Percentiles rank a stretch among this genome's conserved stretches.
These are phyloP conservation scores for Chrysanthemum makinoi DNA, from an alignment of 129 eudicot genomes.

Conservation along the genomic window DNA sequence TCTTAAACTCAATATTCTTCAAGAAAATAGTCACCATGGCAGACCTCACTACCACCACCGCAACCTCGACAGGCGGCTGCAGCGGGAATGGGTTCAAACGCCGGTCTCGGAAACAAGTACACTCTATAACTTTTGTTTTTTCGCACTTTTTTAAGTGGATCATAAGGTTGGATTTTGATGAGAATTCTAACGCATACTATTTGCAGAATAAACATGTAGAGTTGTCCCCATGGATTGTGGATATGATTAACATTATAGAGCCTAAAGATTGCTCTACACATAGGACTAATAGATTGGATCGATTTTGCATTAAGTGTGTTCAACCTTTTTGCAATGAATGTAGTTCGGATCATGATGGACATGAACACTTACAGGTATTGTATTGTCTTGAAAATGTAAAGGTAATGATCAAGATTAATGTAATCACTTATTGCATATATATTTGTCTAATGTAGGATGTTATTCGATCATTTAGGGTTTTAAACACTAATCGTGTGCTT, in stretches of 20 bases:
- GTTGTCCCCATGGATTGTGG: conserved; percentile 42
- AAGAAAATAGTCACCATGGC: conserved; percentile 2
- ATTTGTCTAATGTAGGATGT: background rate
- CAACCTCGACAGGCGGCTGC: background rate
- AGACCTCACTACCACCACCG: conserved; percentile 1
- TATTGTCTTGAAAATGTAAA: background rate
- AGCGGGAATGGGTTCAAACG: conserved; percentile 20
- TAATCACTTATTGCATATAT: background rate
- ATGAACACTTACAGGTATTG: conserved; percentile 42
- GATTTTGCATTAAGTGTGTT: conserved; percentile 41
- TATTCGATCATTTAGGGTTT: too few species aligned
- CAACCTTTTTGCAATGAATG: conserved; percentile 43
- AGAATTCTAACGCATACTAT: background rate
- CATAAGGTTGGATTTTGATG: conserved; percentile 1
- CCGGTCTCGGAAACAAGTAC: background rate
- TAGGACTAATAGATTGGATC: conserved; percentile 35
- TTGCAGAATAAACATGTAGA: conserved; percentile 21
- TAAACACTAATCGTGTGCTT: too few species aligned
- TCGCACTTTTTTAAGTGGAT: too few species aligned
- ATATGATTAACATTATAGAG: conserved; percentile 28
- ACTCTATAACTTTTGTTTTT: too few species aligned
- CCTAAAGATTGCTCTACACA: conserved; percentile 34
- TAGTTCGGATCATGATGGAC: conserved; percentile 37
- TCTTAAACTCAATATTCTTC: background rate
- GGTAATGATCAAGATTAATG: background rate